These are phyloP conservation scores for Colletotrichum sp. DNA, from an alignment of 2,329 filamentous ascomycete species.

Conservation along the genomic window DNA sequence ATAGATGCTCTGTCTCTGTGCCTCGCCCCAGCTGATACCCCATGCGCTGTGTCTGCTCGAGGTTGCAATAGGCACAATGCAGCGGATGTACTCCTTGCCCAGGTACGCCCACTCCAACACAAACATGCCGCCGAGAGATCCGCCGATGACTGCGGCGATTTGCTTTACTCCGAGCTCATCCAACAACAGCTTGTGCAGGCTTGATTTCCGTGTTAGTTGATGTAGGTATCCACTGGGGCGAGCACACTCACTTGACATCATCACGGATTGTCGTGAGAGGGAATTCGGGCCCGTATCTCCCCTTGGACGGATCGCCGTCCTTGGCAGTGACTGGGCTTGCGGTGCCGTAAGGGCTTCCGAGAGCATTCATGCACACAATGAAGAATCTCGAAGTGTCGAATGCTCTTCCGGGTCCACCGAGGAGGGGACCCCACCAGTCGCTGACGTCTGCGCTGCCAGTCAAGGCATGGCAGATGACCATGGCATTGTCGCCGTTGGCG, in stretches of 20 bases:
- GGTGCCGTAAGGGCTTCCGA: conserved; percentile 85
- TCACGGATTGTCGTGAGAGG: conserved; percentile 94
- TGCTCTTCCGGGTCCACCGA: conserved; percentile 77
- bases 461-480: conserved; percentile 83
- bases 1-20: conserved; percentile 92
- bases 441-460: conserved; percentile 85
- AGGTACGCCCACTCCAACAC: conserved; percentile 93
- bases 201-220: conserved; percentile 31
- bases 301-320: conserved; percentile 76
- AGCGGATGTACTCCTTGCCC: conserved; percentile 82
- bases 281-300: conserved; percentile 92
- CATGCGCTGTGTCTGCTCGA: conserved; percentile 86
- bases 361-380: conserved; percentile 83
- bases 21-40: conserved; percentile 91
- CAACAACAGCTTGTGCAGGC: conserved; percentile 78
- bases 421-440: conserved; percentile 87
- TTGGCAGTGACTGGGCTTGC: conserved; percentile 90
- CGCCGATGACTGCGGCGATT: conserved; percentile 79
- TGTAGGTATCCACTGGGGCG: conserved; percentile 60
- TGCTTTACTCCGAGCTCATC: conserved; percentile 82
- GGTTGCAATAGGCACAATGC: conserved; percentile 83
- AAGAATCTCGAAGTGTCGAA: conserved; percentile 87
- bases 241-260: conserved; percentile 80
- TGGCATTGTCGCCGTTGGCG: conserved; percentile 65
- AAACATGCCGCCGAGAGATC: conserved; percentile 88